Evolutionary conservation across 148 eudicot genomes (phyloP).

Genomic region (Rhododendron molle): DNA sequence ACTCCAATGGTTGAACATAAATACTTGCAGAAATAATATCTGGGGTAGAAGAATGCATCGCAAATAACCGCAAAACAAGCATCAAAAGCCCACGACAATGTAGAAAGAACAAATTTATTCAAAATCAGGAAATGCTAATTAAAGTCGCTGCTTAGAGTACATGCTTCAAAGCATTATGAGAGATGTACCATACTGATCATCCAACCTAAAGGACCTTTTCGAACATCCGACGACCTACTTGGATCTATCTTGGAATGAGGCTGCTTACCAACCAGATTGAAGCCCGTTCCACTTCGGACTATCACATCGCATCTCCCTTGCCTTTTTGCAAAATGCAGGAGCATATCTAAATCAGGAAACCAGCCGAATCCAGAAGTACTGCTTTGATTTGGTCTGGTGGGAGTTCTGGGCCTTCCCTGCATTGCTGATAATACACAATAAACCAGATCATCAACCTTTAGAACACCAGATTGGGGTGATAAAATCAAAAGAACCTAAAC

Average conservation of each 20-base stretch:
- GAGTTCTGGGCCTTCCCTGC: conserved; percentile 53
- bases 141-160: background rate
- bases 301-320: too few species aligned
- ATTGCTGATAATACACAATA: conserved; percentile 41
- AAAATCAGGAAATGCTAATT: background rate
- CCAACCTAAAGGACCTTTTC: background rate
- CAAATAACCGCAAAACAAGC: background rate
- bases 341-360: conserved; percentile 40
- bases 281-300: background rate
- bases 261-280: background rate
- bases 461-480: background rate
- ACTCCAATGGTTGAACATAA: background rate
- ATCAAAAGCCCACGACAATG: background rate
- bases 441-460: background rate
- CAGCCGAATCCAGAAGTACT: conserved; percentile 58
- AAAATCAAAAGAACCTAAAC: background rate
- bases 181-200: background rate
- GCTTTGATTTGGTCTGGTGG: conserved; percentile 75
- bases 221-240: background rate
- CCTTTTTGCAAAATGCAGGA: background rate
- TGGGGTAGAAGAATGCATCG: background rate
- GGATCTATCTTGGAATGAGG: background rate
- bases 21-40: background rate
- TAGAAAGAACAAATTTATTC: background rate
- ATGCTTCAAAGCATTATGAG: background rate